These are phyloP conservation scores for Trichoderma afroharzianum DNA, from an alignment of 2,329 filamentous ascomycete genomes.

Conservation along the genomic window DNA sequence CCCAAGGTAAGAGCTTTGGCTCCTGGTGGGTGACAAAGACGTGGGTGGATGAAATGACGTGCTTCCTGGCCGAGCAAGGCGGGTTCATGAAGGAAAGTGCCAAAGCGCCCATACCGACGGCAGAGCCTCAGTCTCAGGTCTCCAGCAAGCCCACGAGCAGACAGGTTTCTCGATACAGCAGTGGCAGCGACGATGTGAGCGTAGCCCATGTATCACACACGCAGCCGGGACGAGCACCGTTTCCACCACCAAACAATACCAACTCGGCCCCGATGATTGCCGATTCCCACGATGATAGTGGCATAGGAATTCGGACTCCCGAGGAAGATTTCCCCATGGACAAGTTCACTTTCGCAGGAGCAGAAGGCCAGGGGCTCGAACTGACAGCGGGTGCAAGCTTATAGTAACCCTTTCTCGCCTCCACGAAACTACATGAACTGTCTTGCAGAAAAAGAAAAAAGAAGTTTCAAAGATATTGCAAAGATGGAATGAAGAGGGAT, in stretches of 20 bases:
- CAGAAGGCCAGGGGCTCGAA: constrained; percentile 34
- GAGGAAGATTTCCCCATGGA: constrained; percentile 62
- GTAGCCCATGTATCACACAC: constrained; percentile 44
- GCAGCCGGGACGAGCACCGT: constrained; percentile 49
- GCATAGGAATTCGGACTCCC: constrained; percentile 66
- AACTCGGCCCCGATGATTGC: constrained; percentile 38
- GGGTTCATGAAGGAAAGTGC: constrained; percentile 71
- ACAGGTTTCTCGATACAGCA: constrained; percentile 40
- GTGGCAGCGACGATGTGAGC: constrained; percentile 44
- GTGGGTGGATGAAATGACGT: constrained; percentile 91
- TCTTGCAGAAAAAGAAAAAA: background rate
- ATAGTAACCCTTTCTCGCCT: background rate
- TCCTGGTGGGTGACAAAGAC: constrained; percentile 95
- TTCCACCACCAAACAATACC: constrained; percentile 42
- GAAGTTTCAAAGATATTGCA: background rate
- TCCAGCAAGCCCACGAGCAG: constrained; percentile 35
- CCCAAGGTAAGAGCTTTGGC: constrained; percentile 76
- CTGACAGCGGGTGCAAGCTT: constrained; percentile 21
- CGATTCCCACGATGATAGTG: constrained; percentile 65
- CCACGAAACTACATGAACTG: background rate
- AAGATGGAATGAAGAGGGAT: background rate
- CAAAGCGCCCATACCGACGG: constrained; percentile 30
- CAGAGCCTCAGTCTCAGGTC: constrained; percentile 32
- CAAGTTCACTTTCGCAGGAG: constrained; percentile 50
- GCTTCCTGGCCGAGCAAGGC: constrained; percentile 84